Evolutionary conservation across 495 filamentous ascomycete species (phyloP).

Genomic region (Lophiostoma macrostomum): DNA sequence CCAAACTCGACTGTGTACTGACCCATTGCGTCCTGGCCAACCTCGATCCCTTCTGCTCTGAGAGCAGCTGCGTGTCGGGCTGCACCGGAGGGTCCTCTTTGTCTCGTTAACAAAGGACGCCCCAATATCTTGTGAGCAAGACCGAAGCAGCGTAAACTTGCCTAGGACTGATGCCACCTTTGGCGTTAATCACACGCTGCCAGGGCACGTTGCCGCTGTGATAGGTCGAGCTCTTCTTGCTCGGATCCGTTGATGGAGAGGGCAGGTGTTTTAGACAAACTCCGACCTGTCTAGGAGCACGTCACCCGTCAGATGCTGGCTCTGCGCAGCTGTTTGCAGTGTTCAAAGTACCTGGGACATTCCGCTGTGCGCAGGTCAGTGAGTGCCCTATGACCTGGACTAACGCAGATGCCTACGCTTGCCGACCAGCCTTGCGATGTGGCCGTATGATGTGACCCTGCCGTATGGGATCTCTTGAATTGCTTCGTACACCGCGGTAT

Average conservation of each 20-base stretch:
- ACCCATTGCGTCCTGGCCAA: conserved; percentile 37
- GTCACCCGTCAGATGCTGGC: background rate
- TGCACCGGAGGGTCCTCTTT: conserved; percentile 39
- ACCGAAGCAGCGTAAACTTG: conserved; percentile 41
- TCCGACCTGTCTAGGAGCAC: conserved; percentile 66
- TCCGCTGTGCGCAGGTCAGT: conserved; percentile 36
- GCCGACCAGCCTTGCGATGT: conserved; percentile 78
- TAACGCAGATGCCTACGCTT: conserved; percentile 57
- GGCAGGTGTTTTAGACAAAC: conserved; percentile 84
- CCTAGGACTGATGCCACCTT: conserved; percentile 81
- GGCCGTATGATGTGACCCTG: conserved; percentile 82
- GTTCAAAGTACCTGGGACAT: conserved; percentile 41
- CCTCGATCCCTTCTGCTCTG: conserved; percentile 39
- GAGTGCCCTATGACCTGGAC: background rate
- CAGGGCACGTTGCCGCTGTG: conserved; percentile 81
- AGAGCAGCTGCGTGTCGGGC: conserved; percentile 39
- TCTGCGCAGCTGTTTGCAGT: conserved; percentile 1
- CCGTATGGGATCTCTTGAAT: conserved; percentile 81
- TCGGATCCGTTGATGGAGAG: conserved; percentile 37
- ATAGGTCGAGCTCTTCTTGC: conserved; percentile 46
- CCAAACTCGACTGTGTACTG: conserved; percentile 38
- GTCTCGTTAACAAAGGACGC: conserved; percentile 9
- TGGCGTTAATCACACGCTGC: conserved; percentile 88
- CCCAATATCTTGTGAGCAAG: background rate
- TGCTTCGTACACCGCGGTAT: conserved; percentile 75